Base-by-base conservation (phyloP, 2,329 filamentous ascomycete genomes). In the Aspergillus latus region DNA sequence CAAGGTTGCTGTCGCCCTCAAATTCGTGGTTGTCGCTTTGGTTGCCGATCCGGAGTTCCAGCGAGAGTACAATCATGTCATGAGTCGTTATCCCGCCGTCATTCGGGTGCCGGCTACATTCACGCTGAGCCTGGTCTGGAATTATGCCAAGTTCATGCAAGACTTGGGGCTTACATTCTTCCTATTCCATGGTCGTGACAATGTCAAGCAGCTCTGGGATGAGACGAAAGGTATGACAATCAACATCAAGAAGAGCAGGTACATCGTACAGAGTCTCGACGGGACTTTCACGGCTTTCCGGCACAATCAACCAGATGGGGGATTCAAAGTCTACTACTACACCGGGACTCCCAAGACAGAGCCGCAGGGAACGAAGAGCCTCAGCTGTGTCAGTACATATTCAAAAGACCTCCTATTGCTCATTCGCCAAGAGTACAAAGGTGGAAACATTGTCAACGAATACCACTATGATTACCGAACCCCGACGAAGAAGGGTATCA, bases 21-120 rank as follows among this genome's bases (percentile, higher is more conserved):
- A 82, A 52, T 81, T 82, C 61, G 68, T 79, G 34, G 68, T 80
- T 8, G 74, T 82, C 43, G 77, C 80, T 10, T 68, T 80, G 21
- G 74, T 82, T 59, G 80, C 80, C 2, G 80, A 82, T 61, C 74
- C 78, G 0, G 80, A 82, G 60, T 80, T 78, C 57, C 76, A 82
- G 59, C 70, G 79, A 58, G 80, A 82, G 53, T 70, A 82, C 45
- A 72, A 77, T 55, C 76, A 77, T 62, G 74, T 77, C 49, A 70
- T 79, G 50, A 64, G 67, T 44, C 51, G 62, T 16, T 72, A 73
- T 26, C 72, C 72, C 10, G 59, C 58, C 3, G 46, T 74, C 21
- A 47, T 79, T 9, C 71, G 71, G 4, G 68, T 69, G 16, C 75
- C 75, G 8, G 62, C 66, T 4, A 73, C 70, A 0, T 75, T 77